These are phyloP conservation scores for Macadamia tetraphylla DNA, from an alignment of 164 flowering plant genomes.

Conservation along the genomic window DNA sequence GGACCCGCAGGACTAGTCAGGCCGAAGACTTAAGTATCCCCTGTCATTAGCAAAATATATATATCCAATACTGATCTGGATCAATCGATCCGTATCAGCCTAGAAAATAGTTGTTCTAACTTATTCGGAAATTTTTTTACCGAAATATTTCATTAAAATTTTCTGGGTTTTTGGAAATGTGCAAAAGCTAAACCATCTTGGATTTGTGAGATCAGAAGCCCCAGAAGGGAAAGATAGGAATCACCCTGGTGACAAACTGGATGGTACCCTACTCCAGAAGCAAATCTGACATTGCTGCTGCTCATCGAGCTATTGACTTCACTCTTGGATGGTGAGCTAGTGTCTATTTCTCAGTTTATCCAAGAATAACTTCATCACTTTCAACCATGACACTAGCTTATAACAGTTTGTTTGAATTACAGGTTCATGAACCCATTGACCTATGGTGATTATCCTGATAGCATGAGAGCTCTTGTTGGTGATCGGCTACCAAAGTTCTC, in stretches of 20 bases:
- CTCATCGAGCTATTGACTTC: slow-evolving; percentile 38
- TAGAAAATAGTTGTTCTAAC: no score
- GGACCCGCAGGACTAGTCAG: no score
- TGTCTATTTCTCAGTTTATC: background rate
- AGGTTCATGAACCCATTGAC: slow-evolving; percentile 38
- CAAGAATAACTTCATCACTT: background rate
- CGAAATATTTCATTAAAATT: no score
- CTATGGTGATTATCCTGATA: slow-evolving; percentile 32
- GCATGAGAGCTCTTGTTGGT: slow-evolving; percentile 21
- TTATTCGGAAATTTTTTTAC: no score
- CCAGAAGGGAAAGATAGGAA: slow-evolving; percentile 47
- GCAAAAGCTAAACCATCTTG: no score
- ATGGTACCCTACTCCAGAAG: slow-evolving; percentile 19
- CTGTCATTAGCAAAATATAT: no score
- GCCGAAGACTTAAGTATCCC: no score
- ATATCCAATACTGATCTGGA: no score
- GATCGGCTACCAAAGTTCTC: slow-evolving; percentile 40
- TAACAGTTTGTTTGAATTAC: no score
- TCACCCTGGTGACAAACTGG: slow-evolving; percentile 29
- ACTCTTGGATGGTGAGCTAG: slow-evolving; percentile 39
- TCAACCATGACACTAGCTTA: no score
- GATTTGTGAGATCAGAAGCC: slow-evolving; percentile 18
- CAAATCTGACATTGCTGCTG: slow-evolving; percentile 21
- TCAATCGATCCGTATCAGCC: no score
- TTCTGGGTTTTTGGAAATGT: no score